A percentile compares a stretch with the other conserved stretches of the same genome.
Evolutionary conservation across 2,329 filamentous ascomycete genomes (phyloP).

Genomic region (Alternaria arbusti): DNA sequence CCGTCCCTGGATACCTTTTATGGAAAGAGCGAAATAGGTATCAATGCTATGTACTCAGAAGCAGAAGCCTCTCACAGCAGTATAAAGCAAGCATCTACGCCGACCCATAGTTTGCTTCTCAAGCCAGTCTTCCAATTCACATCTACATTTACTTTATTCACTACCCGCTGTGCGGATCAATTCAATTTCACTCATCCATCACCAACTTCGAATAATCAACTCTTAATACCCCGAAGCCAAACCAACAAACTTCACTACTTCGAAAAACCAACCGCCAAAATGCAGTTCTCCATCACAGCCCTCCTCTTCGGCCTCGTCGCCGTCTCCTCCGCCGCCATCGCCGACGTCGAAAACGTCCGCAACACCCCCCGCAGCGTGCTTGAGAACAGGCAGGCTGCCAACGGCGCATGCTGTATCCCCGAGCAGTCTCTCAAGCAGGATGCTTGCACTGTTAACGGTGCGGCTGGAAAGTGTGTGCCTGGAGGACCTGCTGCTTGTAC

Average conservation of each 20-base stretch:
- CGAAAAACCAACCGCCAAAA: neutral
- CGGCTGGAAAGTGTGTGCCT: slow-evolving; percentile 25
- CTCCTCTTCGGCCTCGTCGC: slow-evolving; percentile 25
- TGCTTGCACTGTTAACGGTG: slow-evolving; percentile 22
- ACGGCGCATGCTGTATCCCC: slow-evolving; percentile 23
- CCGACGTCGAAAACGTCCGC: slow-evolving; percentile 22
- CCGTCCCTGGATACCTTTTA: neutral
- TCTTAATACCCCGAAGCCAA: neutral
- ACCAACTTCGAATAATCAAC: neutral
- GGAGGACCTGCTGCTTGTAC: slow-evolving; percentile 22
- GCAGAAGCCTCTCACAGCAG: neutral
- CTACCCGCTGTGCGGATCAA: slow-evolving; percentile 21
- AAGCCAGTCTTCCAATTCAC: slow-evolving; percentile 22
- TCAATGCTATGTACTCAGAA: neutral
- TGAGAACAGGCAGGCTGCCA: slow-evolving; percentile 20
- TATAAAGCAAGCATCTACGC: neutral
- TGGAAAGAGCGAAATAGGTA: neutral
- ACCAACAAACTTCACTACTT: neutral
- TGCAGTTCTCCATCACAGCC: slow-evolving; percentile 21
- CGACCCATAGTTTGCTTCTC: neutral
- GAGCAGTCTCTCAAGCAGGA: slow-evolving; percentile 17
- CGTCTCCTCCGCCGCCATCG: slow-evolving; percentile 23
- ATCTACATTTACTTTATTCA: slow-evolving; percentile 16
- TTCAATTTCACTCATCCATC: slow-evolving; percentile 13
- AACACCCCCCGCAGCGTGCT: slow-evolving; percentile 12